A percentile compares a stretch with the other conserved stretches of the same genome.
These are phyloP conservation scores for Incumbomyces delicatus DNA, from an alignment of 2,329 filamentous ascomycete species.

Conservation along the genomic window DNA sequence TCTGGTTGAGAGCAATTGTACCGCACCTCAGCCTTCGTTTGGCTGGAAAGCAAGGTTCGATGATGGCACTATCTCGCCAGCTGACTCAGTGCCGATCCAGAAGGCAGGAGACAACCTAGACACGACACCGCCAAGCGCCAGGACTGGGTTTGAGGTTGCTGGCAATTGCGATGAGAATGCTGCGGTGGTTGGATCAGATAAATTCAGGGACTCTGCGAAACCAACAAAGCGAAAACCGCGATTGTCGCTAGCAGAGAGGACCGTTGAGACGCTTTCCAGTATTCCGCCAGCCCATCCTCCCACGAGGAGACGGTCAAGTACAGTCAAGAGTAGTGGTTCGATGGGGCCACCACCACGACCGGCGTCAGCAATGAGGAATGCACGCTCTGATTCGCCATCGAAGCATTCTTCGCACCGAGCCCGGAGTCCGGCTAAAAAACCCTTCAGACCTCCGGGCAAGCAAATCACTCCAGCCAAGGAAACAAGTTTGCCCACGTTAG, in stretches of 20 bases:
- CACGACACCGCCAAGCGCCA: constrained; percentile 19
- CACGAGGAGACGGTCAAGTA: constrained; percentile 53
- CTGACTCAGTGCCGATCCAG: background rate
- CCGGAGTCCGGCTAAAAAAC: constrained; percentile 14
- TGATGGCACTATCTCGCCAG: background rate
- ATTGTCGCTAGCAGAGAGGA: constrained; percentile 67
- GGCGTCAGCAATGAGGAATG: constrained; percentile 45
- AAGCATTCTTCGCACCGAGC: constrained; percentile 10
- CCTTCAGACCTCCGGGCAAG: constrained; percentile 16
- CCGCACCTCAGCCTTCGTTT: background rate
- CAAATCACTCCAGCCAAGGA: constrained; percentile 15
- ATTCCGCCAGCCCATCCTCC: constrained; percentile 68
- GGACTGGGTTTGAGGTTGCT: constrained; percentile 13
- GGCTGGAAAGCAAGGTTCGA: background rate
- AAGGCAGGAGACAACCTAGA: constrained; percentile 7
- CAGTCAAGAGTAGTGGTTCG: constrained; percentile 58
- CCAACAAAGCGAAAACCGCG: constrained; percentile 23
- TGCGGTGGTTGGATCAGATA: background rate
- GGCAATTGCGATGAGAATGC: constrained; percentile 18
- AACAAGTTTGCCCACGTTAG: constrained; percentile 9
- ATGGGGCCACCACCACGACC: constrained; percentile 55
- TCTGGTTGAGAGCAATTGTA: constrained; percentile 3
- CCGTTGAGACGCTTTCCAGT: constrained; percentile 71
- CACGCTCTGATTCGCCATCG: constrained; percentile 2
- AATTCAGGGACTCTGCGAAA: constrained; percentile 5